A percentile compares a stretch with the other conserved stretches of the same genome.
Conservation (phyloP, 352 stramenopile genomes). For the Pythium rhizo-oryzae region DNA sequence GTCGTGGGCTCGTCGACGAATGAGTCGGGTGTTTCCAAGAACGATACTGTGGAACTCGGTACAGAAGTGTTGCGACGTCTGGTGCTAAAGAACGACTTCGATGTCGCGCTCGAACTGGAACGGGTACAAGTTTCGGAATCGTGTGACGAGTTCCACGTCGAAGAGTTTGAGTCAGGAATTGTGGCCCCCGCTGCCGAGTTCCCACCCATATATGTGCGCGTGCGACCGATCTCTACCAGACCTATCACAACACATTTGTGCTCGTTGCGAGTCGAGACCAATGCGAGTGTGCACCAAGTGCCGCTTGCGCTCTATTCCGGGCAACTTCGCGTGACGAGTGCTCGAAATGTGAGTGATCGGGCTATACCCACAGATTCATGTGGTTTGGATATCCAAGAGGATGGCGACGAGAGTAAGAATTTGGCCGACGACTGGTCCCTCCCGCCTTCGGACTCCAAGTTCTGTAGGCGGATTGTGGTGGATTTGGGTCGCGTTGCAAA, state of each 20-base stretch:
- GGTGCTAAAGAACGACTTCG: constrained; percentile 29
- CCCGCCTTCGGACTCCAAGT: too few species aligned
- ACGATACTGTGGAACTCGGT: background rate
- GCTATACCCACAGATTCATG: too few species aligned
- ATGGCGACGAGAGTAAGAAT: too few species aligned
- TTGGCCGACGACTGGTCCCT: too few species aligned
- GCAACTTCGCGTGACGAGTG: background rate
- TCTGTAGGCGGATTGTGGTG: constrained; percentile 47
- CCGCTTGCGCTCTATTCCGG: constrained; percentile 18
- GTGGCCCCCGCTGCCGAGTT: background rate
- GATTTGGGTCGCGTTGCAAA: constrained; percentile 48
- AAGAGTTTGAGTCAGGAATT: background rate
- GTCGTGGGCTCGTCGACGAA: background rate
- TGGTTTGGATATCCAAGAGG: too few species aligned
- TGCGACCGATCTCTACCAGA: background rate
- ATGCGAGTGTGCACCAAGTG: constrained; percentile 23
- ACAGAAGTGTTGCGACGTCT: background rate
- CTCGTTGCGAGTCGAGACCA: constrained; percentile 22
- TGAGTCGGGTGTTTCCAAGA: too few species aligned
- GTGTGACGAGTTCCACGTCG: constrained; percentile 1
- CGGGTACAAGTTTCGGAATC: background rate
- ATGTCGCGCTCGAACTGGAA: constrained; percentile 2
- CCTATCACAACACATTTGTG: constrained; percentile 1
- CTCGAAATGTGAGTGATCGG: background rate
- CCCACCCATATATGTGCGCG: background rate